Conservation (phyloP, 2,329 filamentous ascomycete genomes). For the Aspergillus persii region DNA sequence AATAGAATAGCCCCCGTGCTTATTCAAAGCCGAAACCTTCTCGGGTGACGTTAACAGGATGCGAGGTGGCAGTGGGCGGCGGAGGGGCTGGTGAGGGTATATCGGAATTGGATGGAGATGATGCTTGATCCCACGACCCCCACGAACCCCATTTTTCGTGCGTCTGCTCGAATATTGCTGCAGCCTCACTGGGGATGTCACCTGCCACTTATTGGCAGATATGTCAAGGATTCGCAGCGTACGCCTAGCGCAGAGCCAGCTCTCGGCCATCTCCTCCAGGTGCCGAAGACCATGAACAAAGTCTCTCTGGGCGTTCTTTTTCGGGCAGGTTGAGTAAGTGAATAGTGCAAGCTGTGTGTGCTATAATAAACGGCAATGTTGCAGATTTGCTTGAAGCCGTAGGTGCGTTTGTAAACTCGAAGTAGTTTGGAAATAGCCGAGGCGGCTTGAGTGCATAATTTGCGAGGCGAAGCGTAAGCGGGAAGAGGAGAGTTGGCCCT, state of each 20-base stretch:
- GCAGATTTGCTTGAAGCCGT: conserved; percentile 88
- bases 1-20: conserved; percentile 9
- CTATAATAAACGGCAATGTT: conserved; percentile 94
- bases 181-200: conserved; percentile 83
- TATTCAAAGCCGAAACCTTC: conserved; percentile 2
- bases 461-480: conserved; percentile 81
- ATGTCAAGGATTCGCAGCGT: conserved; percentile 83
- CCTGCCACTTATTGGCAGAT: conserved; percentile 83
- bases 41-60: conserved; percentile 15
- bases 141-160: conserved; percentile 78
- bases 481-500: conserved; percentile 79
- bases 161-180: conserved; percentile 69
- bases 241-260: conserved; percentile 85
- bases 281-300: conserved; percentile 88
- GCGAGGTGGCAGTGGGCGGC: conserved; percentile 18
- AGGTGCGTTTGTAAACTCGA: conserved; percentile 87
- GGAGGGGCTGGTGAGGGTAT: conserved; percentile 21
- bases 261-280: conserved; percentile 91
- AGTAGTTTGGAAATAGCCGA: conserved; percentile 90
- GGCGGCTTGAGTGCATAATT: conserved; percentile 86
- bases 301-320: conserved; percentile 85
- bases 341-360: conserved; percentile 90
- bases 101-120: conserved; percentile 30
- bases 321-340: conserved; percentile 91
- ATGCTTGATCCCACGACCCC: conserved; percentile 44